Percentiles rank a stretch among this genome's conserved stretches.
phyloP scores from a whole-genome alignment of 2,329 filamentous ascomycete species.

The Didymella pinodella region DNA sequence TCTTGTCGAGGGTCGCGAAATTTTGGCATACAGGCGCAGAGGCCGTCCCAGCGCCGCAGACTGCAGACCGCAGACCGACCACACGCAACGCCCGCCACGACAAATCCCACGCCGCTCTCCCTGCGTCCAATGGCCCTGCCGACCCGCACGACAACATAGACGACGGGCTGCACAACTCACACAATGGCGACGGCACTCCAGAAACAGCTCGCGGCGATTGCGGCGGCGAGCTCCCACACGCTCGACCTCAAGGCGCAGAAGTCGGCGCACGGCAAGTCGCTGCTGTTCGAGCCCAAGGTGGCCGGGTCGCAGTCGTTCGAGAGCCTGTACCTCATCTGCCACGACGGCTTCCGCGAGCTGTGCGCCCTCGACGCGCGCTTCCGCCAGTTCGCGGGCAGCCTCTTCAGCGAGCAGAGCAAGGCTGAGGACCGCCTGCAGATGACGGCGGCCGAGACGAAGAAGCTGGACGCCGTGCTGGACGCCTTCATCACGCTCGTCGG shows the following conservation, averaged over 20 bases:
- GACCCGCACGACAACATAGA: neutral
- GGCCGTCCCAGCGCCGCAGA: neutral
- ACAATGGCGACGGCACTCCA: conserved; percentile 82
- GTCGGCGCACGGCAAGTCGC: conserved; percentile 87
- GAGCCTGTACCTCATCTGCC: conserved; percentile 83
- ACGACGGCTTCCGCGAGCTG: conserved; percentile 89
- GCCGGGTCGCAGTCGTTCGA: conserved; percentile 91
- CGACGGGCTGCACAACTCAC: neutral
- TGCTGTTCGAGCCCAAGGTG: conserved; percentile 88
- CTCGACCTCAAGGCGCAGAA: conserved; percentile 94
- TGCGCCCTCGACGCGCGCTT: conserved; percentile 88
- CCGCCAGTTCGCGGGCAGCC: conserved; percentile 72
- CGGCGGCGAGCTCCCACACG: conserved; percentile 86
- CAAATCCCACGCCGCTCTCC: conserved; percentile 24
- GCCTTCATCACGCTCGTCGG: conserved; percentile 83
- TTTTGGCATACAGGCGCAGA: neutral
- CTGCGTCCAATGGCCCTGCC: conserved; percentile 38
- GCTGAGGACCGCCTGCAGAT: conserved; percentile 86
- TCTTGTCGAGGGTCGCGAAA: neutral
- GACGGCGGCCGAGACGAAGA: conserved; percentile 80
- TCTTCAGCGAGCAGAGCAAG: conserved; percentile 96
- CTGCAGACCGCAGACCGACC: conserved; percentile 10
- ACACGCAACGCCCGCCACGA: conserved; percentile 24
- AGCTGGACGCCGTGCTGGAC: conserved; percentile 79
- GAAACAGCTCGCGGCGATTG: conserved; percentile 92